Evolutionary conservation across 148 eudicot species (phyloP), one percentile per base, ranked within the genome.

Genomic region (Persicaria tinctoria): DNA sequence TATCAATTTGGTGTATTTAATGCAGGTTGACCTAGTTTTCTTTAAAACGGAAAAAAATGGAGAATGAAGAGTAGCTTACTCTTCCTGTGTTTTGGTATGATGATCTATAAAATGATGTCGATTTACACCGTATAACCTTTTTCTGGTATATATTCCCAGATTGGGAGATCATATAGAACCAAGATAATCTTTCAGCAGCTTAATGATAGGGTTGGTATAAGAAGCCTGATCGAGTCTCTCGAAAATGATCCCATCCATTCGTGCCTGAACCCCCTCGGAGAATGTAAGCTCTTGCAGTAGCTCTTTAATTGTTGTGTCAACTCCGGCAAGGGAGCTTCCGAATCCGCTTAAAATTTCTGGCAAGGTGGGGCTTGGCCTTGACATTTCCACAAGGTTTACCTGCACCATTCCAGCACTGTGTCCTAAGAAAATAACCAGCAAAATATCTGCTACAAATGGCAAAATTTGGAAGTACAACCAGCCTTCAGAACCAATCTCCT

Each of bases 191-290:
- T 80, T 89, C 17, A 93, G 82, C 68, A 93, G 49, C 46, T 69
- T 74, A 7, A 83, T 63, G 71, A 89, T 73, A 73, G 82, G 82
- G 60, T 78, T 84, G 46, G 76, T 75, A 77, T 9, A 76, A 53
- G 87, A 78, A 79, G 85, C 45, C 50, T 82, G 86, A 55, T 86
- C 89, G 62, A 85, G 60, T 63, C 82, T 79, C 86, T 93, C 89
- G 46, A 88, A 87, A 79, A 89, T 82, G 73, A 89, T 91, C 2
- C 92, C 91, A 50, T 93, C 98, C 98, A 93, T 91, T 56, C 98
- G 86, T 51, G 94, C 97, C 81, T 93, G 97, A 64, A 93, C 81
- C 8, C 97, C 98, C 14, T 87, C 86, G 3, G 86, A 77, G 41
- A 75, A 81, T 48, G 94, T 69, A 82, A 89, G 77, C 13, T 86